These are phyloP conservation scores for Boletus sensibilis DNA, from an alignment of 768 basidiomycete species.

Conservation along the genomic window DNA sequence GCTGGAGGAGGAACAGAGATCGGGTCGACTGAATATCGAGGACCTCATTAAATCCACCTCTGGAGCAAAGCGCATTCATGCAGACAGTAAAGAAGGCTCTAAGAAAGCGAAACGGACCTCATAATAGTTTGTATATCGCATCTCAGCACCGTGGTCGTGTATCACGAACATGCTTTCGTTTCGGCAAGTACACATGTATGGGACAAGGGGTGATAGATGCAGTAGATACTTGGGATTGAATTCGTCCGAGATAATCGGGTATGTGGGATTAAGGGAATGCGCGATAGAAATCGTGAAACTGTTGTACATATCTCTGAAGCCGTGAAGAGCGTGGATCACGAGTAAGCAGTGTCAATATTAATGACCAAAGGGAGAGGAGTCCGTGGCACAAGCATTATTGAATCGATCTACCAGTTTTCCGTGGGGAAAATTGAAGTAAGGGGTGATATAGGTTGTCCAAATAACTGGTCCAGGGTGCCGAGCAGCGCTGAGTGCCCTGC, in stretches of 20 bases:
- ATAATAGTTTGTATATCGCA: background rate
- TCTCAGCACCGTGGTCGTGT: background rate
- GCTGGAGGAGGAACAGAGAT: slow-evolving; percentile 55
- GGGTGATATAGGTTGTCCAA: slow-evolving; percentile 31
- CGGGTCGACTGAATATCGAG: slow-evolving; percentile 43
- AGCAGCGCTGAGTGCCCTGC: slow-evolving; percentile 14
- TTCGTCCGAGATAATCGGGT: slow-evolving; percentile 10
- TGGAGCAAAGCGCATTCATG: slow-evolving; percentile 28
- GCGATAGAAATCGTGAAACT: background rate
- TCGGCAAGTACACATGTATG: background rate
- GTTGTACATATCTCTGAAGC: slow-evolving; percentile 5
- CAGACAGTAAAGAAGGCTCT: slow-evolving; percentile 14
- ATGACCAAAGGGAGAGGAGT: background rate
- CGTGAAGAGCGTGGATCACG: background rate
- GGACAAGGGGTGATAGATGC: slow-evolving; percentile 19
- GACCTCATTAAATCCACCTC: slow-evolving; percentile 21
- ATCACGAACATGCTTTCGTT: slow-evolving; percentile 4
- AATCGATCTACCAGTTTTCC: slow-evolving; percentile 15
- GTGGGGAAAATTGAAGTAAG: slow-evolving; percentile 11
- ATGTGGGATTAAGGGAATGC: background rate
- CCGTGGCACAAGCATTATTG: background rate
- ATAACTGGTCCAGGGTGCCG: slow-evolving; percentile 29
- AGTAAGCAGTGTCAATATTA: background rate
- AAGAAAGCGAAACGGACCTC: slow-evolving; percentile 35
- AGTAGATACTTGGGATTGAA: slow-evolving; percentile 13